phyloP scores from a whole-genome alignment of 805 yeast genomes.

The Yarrowia sp. region DNA sequence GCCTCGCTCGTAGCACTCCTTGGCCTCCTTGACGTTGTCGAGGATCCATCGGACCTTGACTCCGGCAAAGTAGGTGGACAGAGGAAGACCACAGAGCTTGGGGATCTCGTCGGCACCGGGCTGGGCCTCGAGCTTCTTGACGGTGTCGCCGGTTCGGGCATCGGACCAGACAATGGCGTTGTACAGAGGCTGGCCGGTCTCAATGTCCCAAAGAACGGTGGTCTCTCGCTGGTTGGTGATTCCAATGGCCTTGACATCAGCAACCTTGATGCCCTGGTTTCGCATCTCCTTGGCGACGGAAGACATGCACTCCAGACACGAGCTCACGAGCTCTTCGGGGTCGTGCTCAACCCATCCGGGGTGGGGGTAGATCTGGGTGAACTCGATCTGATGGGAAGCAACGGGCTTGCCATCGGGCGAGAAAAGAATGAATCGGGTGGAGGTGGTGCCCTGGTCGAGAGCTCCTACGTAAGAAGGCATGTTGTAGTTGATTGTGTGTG shows the following conservation, averaged over 20 bases:
- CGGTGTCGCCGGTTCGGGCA: conserved; percentile 74
- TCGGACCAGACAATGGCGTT: conserved; percentile 97
- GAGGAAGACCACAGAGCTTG: conserved; percentile 75
- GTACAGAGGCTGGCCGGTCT: conserved; percentile 76
- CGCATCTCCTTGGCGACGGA: conserved; percentile 38
- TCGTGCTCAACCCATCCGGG: conserved; percentile 86
- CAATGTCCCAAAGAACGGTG: conserved; percentile 75
- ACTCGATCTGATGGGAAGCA: conserved; percentile 87
- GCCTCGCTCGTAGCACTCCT: conserved; percentile 66
- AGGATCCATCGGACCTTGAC: conserved; percentile 86
- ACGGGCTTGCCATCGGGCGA: conserved; percentile 68
- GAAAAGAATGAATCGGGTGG: conserved; percentile 84
- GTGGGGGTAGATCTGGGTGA: conserved; percentile 47
- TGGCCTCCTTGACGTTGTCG: conserved; percentile 67
- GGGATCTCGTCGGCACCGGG: conserved; percentile 57
- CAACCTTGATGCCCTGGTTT: conserved; percentile 34
- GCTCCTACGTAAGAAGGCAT: conserved; percentile 50
- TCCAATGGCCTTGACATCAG: conserved; percentile 68
- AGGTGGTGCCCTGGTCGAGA: conserved; percentile 86
- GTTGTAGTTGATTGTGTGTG: not conserved
- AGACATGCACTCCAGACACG: conserved; percentile 70
- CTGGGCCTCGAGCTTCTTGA: conserved; percentile 55
- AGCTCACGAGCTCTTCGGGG: conserved; percentile 76
- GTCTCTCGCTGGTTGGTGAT: conserved; percentile 97
- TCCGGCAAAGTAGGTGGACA: conserved; percentile 88